Percentiles rank a stretch among this genome's conserved stretches.
Conservation (phyloP, 2,329 filamentous ascomycete genomes). For the Diaporthe australafricana region DNA sequence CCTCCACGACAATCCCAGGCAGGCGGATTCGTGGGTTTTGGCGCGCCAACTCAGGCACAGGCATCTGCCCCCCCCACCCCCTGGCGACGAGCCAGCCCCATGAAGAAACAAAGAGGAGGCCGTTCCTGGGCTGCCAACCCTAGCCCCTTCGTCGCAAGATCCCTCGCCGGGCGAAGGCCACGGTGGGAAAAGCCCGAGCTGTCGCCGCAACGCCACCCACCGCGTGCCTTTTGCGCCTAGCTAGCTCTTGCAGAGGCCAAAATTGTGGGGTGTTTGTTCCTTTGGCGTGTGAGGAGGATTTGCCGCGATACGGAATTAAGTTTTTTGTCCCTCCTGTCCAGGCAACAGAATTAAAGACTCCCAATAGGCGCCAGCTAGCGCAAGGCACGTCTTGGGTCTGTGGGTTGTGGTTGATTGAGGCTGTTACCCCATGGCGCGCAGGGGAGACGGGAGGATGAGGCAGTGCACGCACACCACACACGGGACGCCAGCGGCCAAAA, state of each 20-base stretch:
- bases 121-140: neutral
- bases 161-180: neutral
- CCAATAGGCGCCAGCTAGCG: constrained; percentile 23
- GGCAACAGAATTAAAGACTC: constrained; percentile 25
- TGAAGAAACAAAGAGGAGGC: neutral
- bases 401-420: neutral
- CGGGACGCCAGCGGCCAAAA: neutral
- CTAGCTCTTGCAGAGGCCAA: no score
- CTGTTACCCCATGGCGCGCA: neutral
- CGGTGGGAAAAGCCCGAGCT: neutral
- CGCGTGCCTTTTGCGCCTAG: neutral
- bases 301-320: neutral
- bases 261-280: constrained; percentile 2
- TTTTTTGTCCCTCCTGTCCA: neutral
- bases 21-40: neutral
- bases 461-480: constrained; percentile 25
- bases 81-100: neutral
- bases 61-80: neutral
- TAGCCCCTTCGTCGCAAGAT: neutral
- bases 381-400: neutral
- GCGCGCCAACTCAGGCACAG: neutral
- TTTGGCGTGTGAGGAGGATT: neutral
- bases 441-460: constrained; percentile 31
- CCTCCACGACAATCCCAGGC: constrained; percentile 7
- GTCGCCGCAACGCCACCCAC: neutral